phyloP scores from a whole-genome alignment of 108 stramenopile species.

The Chaetoceros tenuissimus region DNA sequence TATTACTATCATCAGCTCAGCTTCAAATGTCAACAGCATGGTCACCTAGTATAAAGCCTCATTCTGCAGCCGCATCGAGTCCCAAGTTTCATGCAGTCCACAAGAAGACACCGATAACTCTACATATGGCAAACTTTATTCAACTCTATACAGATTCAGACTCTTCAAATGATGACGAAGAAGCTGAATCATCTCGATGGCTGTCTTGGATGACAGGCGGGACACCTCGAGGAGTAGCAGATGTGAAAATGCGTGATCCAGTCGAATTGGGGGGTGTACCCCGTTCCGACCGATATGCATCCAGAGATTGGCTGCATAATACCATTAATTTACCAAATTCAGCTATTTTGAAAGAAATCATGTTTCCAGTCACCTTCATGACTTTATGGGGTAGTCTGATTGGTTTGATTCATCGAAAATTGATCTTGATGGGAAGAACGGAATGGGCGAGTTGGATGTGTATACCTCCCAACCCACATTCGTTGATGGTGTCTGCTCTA shows the following conservation, averaged over 20 bases:
- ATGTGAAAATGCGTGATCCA: constrained; percentile 38
- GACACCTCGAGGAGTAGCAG: constrained; percentile 9
- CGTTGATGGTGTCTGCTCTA: constrained; percentile 74
- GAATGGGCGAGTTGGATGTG: constrained; percentile 28
- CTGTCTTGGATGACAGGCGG: constrained; percentile 33
- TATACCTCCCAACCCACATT: constrained; percentile 57
- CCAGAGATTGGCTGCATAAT: constrained; percentile 85
- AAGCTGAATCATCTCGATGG: constrained; percentile 13
- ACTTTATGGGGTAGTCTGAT: constrained; percentile 55
- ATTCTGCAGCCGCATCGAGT: too few species aligned
- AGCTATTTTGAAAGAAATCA: constrained; percentile 68
- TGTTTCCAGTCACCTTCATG: constrained; percentile 49
- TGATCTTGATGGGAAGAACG: constrained; percentile 16
- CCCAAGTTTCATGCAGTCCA: too few species aligned
- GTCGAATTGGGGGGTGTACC: constrained; percentile 43
- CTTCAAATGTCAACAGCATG: too few species aligned
- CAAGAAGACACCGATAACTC: too few species aligned
- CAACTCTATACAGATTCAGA: neutral
- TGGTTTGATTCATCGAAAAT: constrained; percentile 38
- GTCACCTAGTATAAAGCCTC: too few species aligned
- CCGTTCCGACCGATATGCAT: constrained; percentile 41
- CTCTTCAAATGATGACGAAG: neutral
- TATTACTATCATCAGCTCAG: too few species aligned
- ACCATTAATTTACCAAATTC: constrained; percentile 74
- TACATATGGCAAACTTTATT: neutral